Percentiles rank a stretch among this genome's conserved stretches.
phyloP scores from a whole-genome alignment of 192 early-diverging fungal genomes.

The Backusella mclennaniae region DNA sequence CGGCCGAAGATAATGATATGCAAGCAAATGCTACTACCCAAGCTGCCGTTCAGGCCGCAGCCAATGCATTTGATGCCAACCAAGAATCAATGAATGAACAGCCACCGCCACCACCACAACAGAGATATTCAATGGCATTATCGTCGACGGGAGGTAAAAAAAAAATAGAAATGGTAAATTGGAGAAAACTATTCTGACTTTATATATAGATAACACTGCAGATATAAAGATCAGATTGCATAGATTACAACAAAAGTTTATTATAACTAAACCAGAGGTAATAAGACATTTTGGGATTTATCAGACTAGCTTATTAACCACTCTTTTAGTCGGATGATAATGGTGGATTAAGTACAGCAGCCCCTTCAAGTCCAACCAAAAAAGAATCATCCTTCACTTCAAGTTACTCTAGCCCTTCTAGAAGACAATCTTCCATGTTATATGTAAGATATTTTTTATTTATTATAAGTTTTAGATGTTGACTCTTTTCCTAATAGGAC shows the following conservation, averaged over 20 bases:
- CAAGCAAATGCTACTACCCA: conserved; percentile 21
- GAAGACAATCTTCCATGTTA: background rate
- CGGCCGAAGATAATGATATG: conserved; percentile 48
- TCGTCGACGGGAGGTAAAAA: background rate
- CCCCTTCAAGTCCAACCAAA: background rate
- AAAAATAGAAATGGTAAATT: background rate
- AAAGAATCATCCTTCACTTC: conserved; percentile 3
- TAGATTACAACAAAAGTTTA: conserved; percentile 63
- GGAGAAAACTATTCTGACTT: background rate
- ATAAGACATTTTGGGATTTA: background rate
- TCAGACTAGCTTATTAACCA: background rate
- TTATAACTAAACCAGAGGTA: conserved; percentile 24
- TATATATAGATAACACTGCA: conserved; percentile 33
- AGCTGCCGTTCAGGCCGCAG: background rate
- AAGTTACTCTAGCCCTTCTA: background rate
- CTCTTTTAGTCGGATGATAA: background rate
- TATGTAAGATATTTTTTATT: background rate
- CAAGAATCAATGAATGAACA: background rate
- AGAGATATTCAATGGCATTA: background rate
- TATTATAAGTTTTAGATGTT: background rate
- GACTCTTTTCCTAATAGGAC: conserved; percentile 16
- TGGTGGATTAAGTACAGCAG: background rate
- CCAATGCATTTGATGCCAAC: background rate
- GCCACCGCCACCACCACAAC: background rate
- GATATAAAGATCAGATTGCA: conserved; percentile 51